Percentiles rank a stretch among this genome's conserved stretches.
Evolutionary conservation across 495 filamentous ascomycete species (phyloP).

Genomic region (Hypoxylon subgilvum): DNA sequence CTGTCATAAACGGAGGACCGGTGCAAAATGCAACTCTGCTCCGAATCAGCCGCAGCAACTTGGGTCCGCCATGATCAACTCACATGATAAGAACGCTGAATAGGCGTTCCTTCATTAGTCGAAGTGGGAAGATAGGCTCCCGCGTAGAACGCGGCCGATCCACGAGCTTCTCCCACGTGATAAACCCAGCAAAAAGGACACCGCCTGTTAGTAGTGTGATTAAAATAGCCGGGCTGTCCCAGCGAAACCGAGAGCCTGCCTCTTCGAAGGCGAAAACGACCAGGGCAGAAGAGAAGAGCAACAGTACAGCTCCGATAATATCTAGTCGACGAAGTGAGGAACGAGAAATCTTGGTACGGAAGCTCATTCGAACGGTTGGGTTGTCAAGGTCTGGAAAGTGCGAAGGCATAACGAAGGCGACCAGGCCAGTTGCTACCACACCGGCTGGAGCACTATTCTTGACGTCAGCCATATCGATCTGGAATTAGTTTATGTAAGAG

Average conservation of each 20-base stretch:
- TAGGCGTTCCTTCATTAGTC: constrained; percentile 37
- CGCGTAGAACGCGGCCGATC: constrained; percentile 6
- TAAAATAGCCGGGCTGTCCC: constrained; percentile 36
- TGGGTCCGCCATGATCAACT: constrained; percentile 22
- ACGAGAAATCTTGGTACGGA: constrained; percentile 11
- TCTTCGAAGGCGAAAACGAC: constrained; percentile 45
- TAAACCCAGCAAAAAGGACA: constrained; percentile 32
- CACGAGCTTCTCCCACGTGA: constrained; percentile 39
- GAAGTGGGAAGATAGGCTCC: constrained; percentile 43
- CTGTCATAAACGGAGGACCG: constrained; percentile 41
- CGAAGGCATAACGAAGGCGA: constrained; percentile 44
- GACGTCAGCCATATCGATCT: neutral
- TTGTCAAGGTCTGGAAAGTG: constrained; percentile 36
- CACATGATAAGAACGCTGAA: constrained; percentile 39
- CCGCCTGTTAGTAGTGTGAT: constrained; percentile 31
- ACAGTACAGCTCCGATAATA: constrained; percentile 29
- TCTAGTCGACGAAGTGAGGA: constrained; percentile 34
- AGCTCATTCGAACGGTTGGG: constrained; percentile 22
- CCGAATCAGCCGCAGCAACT: constrained; percentile 30
- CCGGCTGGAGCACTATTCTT: constrained; percentile 41
- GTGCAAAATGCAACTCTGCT: constrained; percentile 29
- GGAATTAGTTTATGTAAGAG: neutral
- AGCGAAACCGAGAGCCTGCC: constrained; percentile 36
- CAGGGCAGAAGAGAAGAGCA: constrained; percentile 33
- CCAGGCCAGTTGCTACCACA: constrained; percentile 29